Evolutionary conservation across 2,329 filamentous ascomycete genomes (phyloP).

Genomic region (Alternaria sp.): DNA sequence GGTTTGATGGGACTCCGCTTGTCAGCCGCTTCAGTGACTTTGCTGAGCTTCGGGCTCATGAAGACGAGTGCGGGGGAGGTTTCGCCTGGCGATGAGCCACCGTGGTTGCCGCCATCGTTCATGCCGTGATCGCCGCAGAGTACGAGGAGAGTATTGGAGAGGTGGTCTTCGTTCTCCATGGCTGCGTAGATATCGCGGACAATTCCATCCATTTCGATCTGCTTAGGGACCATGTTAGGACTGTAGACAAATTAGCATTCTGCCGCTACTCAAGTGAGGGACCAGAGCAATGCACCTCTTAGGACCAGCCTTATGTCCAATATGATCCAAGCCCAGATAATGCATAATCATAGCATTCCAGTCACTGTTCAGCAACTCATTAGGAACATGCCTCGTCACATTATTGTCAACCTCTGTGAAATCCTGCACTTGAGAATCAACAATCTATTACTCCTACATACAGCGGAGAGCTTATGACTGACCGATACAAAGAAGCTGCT

Average conservation of each 20-base stretch:
- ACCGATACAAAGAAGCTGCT: constrained; percentile 98
- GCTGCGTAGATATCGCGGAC: constrained; percentile 77
- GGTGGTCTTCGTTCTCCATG: constrained; percentile 72
- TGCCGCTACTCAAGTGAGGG: not conserved
- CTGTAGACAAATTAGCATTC: constrained; percentile 53
- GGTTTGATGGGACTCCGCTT: constrained; percentile 63
- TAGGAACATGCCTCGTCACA: constrained; percentile 86
- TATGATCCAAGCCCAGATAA: constrained; percentile 95
- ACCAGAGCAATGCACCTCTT: constrained; percentile 62
- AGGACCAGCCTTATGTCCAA: constrained; percentile 94
- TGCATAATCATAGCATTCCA: constrained; percentile 96
- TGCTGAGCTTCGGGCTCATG: constrained; percentile 79
- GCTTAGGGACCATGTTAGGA: constrained; percentile 90
- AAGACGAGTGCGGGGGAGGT: constrained; percentile 93
- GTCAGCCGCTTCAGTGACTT: constrained; percentile 52
- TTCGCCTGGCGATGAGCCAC: constrained; percentile 90
- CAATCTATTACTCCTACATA: constrained; percentile 43
- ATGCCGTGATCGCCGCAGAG: constrained; percentile 97
- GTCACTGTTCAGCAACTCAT: constrained; percentile 76
- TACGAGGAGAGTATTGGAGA: constrained; percentile 80
- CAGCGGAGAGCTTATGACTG: constrained; percentile 51
- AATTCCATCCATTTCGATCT: constrained; percentile 89
- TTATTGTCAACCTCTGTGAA: constrained; percentile 98
- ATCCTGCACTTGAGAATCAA: constrained; percentile 65
- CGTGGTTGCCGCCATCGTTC: constrained; percentile 98